Evolutionary conservation across 768 basidiomycete genomes (phyloP).

Genomic region (Hortiboletus campestris): DNA sequence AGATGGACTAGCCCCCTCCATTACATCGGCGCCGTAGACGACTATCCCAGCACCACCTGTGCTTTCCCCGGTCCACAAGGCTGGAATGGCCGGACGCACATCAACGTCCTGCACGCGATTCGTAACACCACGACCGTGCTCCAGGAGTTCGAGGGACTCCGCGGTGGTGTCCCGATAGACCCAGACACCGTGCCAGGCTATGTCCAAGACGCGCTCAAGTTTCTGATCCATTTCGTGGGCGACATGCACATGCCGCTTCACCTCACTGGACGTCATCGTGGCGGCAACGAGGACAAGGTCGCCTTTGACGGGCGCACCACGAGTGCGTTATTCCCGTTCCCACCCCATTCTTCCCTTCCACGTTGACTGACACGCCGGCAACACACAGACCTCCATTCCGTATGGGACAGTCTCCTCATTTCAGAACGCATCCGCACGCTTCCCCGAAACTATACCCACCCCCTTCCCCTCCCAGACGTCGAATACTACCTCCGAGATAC

Average conservation of each 20-base stretch:
- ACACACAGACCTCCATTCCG: slow-evolving; percentile 76
- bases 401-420: slow-evolving; percentile 85
- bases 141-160: slow-evolving; percentile 41
- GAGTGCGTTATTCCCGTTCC: slow-evolving; percentile 45
- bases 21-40: slow-evolving; percentile 71
- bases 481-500: slow-evolving; percentile 69
- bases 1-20: slow-evolving; percentile 75
- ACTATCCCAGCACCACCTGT: slow-evolving; percentile 77
- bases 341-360: not conserved
- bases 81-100: slow-evolving; percentile 57
- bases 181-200: slow-evolving; percentile 25
- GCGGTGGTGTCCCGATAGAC: not conserved
- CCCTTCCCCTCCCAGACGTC: slow-evolving; percentile 64
- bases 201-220: slow-evolving; percentile 83
- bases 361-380: not conserved
- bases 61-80: slow-evolving; percentile 72
- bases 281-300: slow-evolving; percentile 82
- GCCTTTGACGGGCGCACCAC: slow-evolving; percentile 67
- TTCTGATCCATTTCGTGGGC: slow-evolving; percentile 90
- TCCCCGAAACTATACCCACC: slow-evolving; percentile 70
- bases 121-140: slow-evolving; percentile 71
- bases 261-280: slow-evolving; percentile 81
- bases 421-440: slow-evolving; percentile 77
- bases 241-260: slow-evolving; percentile 95
- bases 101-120: slow-evolving; percentile 77